phyloP scores from a whole-genome alignment of 2,329 filamentous ascomycete genomes.

The Boeremia lycopersici region DNA sequence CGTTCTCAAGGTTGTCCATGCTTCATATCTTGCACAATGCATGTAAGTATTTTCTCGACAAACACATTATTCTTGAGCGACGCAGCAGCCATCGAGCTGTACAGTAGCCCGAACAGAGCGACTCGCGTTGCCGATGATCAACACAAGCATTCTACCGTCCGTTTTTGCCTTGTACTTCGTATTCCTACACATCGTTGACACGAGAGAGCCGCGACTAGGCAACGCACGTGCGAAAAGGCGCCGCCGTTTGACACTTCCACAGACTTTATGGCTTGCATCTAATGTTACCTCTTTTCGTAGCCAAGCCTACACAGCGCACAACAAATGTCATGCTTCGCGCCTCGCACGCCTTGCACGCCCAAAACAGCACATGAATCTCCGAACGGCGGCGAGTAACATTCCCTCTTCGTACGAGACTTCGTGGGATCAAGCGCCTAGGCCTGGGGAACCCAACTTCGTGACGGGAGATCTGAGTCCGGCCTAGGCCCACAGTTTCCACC shows the following conservation, averaged over 20 bases:
- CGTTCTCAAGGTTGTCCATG: not conserved
- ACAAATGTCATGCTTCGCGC: not conserved
- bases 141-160: slow-evolving; percentile 6
- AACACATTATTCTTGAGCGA: not conserved
- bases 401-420: not conserved
- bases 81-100: not conserved
- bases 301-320: not conserved
- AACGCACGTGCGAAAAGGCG: not conserved
- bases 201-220: slow-evolving; percentile 5
- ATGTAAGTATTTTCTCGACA: not conserved
- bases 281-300: not conserved
- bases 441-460: not conserved
- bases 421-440: slow-evolving; percentile 7
- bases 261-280: not conserved
- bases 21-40: not conserved
- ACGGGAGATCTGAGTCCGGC: slow-evolving; percentile 17
- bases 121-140: not conserved
- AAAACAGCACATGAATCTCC: not conserved
- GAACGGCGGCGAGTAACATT: slow-evolving; percentile 2
- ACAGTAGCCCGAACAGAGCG: not conserved
- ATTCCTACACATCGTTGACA: not conserved
- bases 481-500: slow-evolving; percentile 12
- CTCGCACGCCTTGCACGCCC: not conserved
- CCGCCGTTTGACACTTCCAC: slow-evolving; percentile 3
- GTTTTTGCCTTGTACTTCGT: slow-evolving; percentile 2